A percentile compares a stretch with the other conserved stretches of the same genome.
Evolutionary conservation across 192 early-diverging fungal species (phyloP).

Genomic region (Backusella liffmaniae): DNA sequence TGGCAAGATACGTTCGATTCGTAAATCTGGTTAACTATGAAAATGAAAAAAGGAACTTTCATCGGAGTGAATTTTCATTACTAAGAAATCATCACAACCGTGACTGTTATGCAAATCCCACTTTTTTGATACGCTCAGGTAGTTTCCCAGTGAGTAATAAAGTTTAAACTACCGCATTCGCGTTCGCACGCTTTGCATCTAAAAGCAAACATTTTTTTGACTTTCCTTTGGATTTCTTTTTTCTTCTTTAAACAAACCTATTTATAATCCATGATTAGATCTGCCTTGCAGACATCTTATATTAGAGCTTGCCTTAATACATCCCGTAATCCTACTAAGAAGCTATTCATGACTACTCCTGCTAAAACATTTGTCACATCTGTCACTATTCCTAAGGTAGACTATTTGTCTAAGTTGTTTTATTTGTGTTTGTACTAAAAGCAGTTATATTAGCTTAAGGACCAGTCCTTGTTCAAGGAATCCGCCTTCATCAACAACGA

Average conservation of each 20-base stretch:
- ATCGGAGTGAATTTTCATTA: not conserved
- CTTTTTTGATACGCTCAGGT: conserved; percentile 5
- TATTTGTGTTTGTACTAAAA: not conserved
- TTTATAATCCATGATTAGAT: conserved; percentile 4
- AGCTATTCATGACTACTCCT: not conserved
- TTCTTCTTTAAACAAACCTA: not conserved
- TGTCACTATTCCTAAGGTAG: conserved; percentile 16
- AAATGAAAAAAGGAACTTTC: not conserved
- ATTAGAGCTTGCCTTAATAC: conserved; percentile 15
- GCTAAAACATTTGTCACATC: not conserved
- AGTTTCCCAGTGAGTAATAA: conserved; percentile 5
- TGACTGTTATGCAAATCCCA: not conserved
- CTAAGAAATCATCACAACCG: not conserved
- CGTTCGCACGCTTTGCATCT: conserved; percentile 9
- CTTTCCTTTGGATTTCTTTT: not conserved
- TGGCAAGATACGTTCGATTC: not conserved
- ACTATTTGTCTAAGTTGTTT: not conserved
- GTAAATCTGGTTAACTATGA: not conserved
- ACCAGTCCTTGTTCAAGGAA: conserved; percentile 54
- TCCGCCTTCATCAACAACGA: conserved; percentile 60
- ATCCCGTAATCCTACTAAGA: conserved; percentile 4
- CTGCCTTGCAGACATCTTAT: conserved; percentile 5
- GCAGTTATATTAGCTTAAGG: conserved; percentile 49
- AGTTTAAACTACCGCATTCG: not conserved
- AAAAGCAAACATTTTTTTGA: not conserved